These are phyloP conservation scores for Beta lomatogona DNA, from an alignment of 179 eudicot genomes.

Conservation along the genomic window DNA sequence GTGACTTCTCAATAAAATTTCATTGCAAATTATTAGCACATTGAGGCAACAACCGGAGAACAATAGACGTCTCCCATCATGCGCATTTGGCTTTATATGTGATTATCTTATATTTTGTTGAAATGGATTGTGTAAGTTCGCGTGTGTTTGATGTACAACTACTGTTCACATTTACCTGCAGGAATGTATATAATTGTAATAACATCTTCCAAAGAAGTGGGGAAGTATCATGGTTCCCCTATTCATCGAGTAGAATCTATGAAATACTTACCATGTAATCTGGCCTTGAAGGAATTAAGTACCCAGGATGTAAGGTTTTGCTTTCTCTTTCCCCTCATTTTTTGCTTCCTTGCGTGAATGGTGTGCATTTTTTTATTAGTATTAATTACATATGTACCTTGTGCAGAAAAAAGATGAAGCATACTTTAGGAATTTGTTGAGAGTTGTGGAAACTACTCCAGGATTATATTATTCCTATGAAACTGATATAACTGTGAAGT, in stretches of 20 bases:
- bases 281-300: conserved; percentile 49
- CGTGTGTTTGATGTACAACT: no score
- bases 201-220: conserved; percentile 84
- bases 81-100: background rate
- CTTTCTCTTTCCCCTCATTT: background rate
- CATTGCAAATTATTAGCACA: background rate
- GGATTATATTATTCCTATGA: conserved; percentile 95
- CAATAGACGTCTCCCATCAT: background rate
- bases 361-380: conserved; percentile 1
- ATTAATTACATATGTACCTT: conserved; percentile 3
- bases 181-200: conserved; percentile 78
- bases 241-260: conserved; percentile 71
- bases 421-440: conserved; percentile 79
- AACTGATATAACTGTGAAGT: conserved; percentile 92
- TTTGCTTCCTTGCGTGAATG: background rate
- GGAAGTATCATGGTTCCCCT: conserved; percentile 83
- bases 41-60: background rate
- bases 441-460: conserved; percentile 86
- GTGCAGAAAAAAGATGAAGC: conserved; percentile 89
- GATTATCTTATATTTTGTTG: background rate
- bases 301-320: conserved; percentile 60
- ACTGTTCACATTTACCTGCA: conserved; percentile 29
- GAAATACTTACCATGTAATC: conserved; percentile 82
- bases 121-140: no score
- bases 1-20: background rate